Conservation (phyloP, 2,329 filamentous ascomycete genomes). For the Metarhizium sp. region DNA sequence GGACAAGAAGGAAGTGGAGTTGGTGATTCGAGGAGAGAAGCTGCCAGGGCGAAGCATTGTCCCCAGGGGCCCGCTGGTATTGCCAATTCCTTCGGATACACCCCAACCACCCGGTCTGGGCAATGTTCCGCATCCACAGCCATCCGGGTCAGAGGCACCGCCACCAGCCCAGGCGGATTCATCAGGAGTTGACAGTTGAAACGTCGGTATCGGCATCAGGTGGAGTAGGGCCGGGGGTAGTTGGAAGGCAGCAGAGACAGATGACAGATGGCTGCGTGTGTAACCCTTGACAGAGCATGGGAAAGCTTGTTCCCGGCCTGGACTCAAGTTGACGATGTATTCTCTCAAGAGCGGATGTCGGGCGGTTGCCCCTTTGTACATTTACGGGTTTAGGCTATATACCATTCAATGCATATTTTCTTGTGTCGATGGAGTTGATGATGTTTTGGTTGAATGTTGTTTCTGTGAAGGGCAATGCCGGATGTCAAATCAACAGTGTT, state of each 20-base stretch:
- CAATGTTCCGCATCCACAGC: conserved; percentile 23
- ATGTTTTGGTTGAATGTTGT: neutral
- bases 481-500: too few relatives aligned
- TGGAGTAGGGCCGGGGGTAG: neutral
- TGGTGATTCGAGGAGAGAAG: conserved; percentile 79
- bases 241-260: neutral
- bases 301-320: neutral
- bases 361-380: conserved; percentile 3
- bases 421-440: neutral
- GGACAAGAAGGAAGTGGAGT: conserved; percentile 79
- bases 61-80: conserved; percentile 38
- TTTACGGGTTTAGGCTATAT: conserved; percentile 1
- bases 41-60: conserved; percentile 55
- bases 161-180: conserved; percentile 23
- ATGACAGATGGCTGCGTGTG: neutral
- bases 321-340: neutral
- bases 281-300: neutral
- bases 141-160: conserved; percentile 18
- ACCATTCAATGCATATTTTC: conserved; percentile 6
- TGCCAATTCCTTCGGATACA: conserved; percentile 27
- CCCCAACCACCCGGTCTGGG: conserved; percentile 25
- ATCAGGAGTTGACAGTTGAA: conserved; percentile 16
- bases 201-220: neutral
- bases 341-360: neutral
- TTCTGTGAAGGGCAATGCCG: neutral